Base-by-base conservation (phyloP, 1,139 yeast species). In the Sugiyamaella xylanicola region DNA sequence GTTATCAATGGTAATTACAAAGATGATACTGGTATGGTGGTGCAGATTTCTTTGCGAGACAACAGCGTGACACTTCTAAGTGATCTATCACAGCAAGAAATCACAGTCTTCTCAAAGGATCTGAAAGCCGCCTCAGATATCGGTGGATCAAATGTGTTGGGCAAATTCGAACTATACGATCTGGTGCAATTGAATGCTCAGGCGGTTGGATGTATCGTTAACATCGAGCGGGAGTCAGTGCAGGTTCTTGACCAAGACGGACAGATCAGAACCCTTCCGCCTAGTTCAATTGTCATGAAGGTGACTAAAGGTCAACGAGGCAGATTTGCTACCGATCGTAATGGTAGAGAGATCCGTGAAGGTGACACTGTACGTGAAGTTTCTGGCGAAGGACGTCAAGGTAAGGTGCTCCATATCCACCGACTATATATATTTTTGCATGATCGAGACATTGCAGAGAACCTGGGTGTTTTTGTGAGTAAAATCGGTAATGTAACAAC, bases 21-120 rank as follows among this genome's bases (percentile, higher is more conserved):
- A 55, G 97, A 92, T 66, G 97, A 92, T 68, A 89, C 97, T 22
- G 99, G 99, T 73, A 81, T 93, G 75, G 96, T 93, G 52, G 92
- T 95, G 48, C 81, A 84, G 61, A 83, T 89, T 41, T 82, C 83
- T 52, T 20, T 43, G 17, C 37, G 39, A 13, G 89, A 87, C 49
- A 96, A 92, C 66, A 87, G 89, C 48, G 98, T 92, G 17, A 88
- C 96, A 0, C 79, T 95, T 63, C 82, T 93, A 61, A 87, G 96
- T 58, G 97, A 93, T 69, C 91, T 91, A 72, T 86, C 96, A 1
- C 83, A 83, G 65, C 84, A 86, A 63, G 98, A 93, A 72, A 83
- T 93, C 39, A 85, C 95, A 27, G 97, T 93, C 2, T 92, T 95
- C 67, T 90, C 98, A 27, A 90, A 92, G 67, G 93, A 89, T 68